Evolutionary conservation across 1,284 basidiomycete species (phyloP).

Genomic region (Volvariella volvacea): DNA sequence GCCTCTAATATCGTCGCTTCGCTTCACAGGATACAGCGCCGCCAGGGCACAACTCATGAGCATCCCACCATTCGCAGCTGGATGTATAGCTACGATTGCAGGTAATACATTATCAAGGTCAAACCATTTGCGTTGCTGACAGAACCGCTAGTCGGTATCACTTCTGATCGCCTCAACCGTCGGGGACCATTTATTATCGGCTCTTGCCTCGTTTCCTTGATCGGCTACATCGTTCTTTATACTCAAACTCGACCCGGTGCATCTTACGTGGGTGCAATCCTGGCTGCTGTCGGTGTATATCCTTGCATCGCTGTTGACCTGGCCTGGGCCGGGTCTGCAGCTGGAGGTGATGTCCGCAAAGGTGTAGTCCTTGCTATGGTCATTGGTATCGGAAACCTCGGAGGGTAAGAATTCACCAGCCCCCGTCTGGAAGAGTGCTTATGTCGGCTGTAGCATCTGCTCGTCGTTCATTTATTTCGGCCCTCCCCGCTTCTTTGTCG

Average conservation of each 20-base stretch:
- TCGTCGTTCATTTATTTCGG: constrained; percentile 27
- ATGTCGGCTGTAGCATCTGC: constrained; percentile 14
- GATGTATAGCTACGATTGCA: constrained; percentile 33
- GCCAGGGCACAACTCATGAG: constrained; percentile 53
- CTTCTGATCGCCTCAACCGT: constrained; percentile 33
- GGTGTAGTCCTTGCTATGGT: constrained; percentile 50
- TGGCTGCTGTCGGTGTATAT: constrained; percentile 49
- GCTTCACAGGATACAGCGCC: constrained; percentile 36
- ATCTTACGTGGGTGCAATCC: constrained; percentile 46
- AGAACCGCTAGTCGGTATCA: constrained; percentile 22
- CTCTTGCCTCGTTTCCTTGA: constrained; percentile 29
- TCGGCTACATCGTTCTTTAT: constrained; percentile 41
- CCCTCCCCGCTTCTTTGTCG: constrained; percentile 39
- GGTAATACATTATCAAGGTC: constrained; percentile 11
- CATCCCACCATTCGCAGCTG: constrained; percentile 42
- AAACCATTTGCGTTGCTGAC: neutral
- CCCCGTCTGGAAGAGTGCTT: neutral
- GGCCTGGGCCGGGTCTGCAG: constrained; percentile 50
- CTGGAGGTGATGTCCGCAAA: constrained; percentile 40
- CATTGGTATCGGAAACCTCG: constrained; percentile 46
- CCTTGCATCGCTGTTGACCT: constrained; percentile 46
- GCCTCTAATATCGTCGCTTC: neutral
- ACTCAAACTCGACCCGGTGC: constrained; percentile 24
- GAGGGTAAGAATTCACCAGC: constrained; percentile 31
- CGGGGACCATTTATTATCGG: constrained; percentile 40